Conservation (phyloP, 2,329 filamentous ascomycete genomes). For the Acrocalymma vagum region DNA sequence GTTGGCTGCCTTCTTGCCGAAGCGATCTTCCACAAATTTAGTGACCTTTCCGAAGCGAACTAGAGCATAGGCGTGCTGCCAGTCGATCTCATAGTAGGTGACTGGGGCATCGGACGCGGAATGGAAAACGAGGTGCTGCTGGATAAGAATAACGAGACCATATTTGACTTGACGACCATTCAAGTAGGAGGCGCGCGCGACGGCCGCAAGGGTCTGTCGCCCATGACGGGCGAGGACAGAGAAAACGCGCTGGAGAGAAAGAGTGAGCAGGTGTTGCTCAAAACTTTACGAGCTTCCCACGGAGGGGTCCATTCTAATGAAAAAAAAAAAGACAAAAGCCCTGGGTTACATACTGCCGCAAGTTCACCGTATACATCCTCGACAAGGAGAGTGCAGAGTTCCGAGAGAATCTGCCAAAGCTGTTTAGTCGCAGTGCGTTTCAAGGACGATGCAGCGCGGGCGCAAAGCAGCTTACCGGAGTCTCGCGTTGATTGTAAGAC, state of each 20-base stretch:
- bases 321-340: not conserved
- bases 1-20: constrained; percentile 77
- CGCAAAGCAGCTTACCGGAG: constrained; percentile 39
- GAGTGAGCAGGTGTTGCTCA: constrained; percentile 26
- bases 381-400: constrained; percentile 90
- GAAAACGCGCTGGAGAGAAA: constrained; percentile 90
- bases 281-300: constrained; percentile 13
- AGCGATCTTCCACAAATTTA: constrained; percentile 75
- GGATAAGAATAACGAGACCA: constrained; percentile 83
- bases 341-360: constrained; percentile 75
- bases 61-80: constrained; percentile 80
- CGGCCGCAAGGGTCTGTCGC: constrained; percentile 73
- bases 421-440: constrained; percentile 52
- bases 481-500: constrained; percentile 46
- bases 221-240: constrained; percentile 80
- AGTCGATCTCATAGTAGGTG: constrained; percentile 86
- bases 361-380: constrained; percentile 91
- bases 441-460: constrained; percentile 8
- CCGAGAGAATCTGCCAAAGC: constrained; percentile 73
- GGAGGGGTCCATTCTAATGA: not conserved
- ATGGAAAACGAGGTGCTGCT: constrained; percentile 86
- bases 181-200: constrained; percentile 77
- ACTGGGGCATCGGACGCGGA: constrained; percentile 68
- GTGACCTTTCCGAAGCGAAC: constrained; percentile 83
- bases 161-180: constrained; percentile 79